Evolutionary conservation across 2,329 filamentous ascomycete species (phyloP).

Genomic region (Penicillium sp.): DNA sequence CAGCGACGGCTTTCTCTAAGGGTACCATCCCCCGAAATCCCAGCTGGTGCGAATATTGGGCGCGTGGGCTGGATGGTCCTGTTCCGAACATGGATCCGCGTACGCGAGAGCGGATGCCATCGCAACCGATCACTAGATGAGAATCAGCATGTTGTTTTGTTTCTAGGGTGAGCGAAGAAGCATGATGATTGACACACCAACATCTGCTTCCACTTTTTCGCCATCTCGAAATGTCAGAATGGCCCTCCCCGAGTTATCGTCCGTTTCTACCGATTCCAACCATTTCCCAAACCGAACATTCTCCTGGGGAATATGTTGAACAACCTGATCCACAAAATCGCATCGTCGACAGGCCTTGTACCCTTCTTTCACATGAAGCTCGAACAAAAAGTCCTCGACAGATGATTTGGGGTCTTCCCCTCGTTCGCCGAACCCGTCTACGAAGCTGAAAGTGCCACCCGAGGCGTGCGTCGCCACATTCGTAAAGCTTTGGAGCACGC

Average conservation of each 20-base stretch:
- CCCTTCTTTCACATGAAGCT: neutral
- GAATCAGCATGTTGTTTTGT: too few relatives aligned
- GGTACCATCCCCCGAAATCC: too few relatives aligned
- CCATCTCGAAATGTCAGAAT: slow-evolving; percentile 6
- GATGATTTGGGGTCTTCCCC: too few relatives aligned
- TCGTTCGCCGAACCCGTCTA: too few relatives aligned
- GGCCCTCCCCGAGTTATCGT: neutral
- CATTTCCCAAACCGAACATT: slow-evolving; percentile 8
- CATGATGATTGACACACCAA: neutral
- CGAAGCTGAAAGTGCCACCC: too few relatives aligned
- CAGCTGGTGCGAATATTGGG: too few relatives aligned
- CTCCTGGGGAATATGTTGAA: neutral
- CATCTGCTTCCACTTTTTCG: slow-evolving; percentile 1
- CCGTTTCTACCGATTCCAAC: neutral
- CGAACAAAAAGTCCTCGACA: neutral
- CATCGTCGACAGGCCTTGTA: slow-evolving; percentile 1
- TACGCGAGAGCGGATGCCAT: slow-evolving; percentile 22
- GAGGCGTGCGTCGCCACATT: too few relatives aligned
- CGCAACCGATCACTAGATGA: slow-evolving; percentile 20
- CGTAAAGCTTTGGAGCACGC: slow-evolving; percentile 6
- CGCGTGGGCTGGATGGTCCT: slow-evolving; percentile 5
- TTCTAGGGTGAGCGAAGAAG: too few relatives aligned
- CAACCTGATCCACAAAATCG: slow-evolving; percentile 3
- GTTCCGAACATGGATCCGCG: slow-evolving; percentile 7
- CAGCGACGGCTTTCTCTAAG: too few relatives aligned